Percentiles rank a stretch among this genome's conserved stretches.
Evolutionary conservation across 805 yeast genomes (phyloP).

Genomic region (Candida railenensis): DNA sequence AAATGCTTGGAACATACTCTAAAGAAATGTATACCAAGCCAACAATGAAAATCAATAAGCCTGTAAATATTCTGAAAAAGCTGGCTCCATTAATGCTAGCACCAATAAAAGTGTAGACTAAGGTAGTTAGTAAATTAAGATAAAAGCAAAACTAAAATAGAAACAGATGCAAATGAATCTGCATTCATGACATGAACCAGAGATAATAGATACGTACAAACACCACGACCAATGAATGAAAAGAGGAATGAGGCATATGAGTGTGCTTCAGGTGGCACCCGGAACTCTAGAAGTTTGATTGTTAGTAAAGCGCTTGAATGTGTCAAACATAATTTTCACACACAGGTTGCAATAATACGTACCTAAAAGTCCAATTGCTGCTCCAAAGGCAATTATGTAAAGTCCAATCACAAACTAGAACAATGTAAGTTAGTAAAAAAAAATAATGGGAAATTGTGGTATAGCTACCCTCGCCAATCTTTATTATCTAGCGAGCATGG

Average conservation of each 20-base stretch:
- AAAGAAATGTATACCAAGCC: constrained; percentile 62
- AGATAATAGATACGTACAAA: constrained; percentile 44
- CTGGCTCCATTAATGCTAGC: constrained; percentile 48
- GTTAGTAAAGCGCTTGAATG: too few relatives aligned
- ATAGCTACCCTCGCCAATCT: too few relatives aligned
- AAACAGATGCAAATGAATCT: too few relatives aligned
- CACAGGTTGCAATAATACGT: constrained; percentile 20
- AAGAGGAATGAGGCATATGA: constrained; percentile 67
- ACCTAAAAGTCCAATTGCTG: constrained; percentile 50
- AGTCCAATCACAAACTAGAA: constrained; percentile 55
- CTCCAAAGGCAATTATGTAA: constrained; percentile 57
- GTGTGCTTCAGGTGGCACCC: constrained; percentile 58
- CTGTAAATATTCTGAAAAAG: constrained; percentile 55
- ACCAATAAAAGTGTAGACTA: constrained; percentile 38
- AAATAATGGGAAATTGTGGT: too few relatives aligned
- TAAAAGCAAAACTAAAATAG: too few relatives aligned
- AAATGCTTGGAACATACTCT: constrained; percentile 72
- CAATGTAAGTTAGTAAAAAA: constrained; percentile 2
- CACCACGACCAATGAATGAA: constrained; percentile 74
- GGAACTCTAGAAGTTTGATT: constrained; percentile 41
- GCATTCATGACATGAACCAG: not conserved
- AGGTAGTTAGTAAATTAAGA: constrained; percentile 26
- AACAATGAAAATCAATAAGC: constrained; percentile 53
- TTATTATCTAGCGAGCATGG: too few relatives aligned
- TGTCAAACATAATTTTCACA: too few relatives aligned